Base-by-base conservation (phyloP, 371 early-diverging fungal genomes). In the Syncephalastrum monosporum region DNA sequence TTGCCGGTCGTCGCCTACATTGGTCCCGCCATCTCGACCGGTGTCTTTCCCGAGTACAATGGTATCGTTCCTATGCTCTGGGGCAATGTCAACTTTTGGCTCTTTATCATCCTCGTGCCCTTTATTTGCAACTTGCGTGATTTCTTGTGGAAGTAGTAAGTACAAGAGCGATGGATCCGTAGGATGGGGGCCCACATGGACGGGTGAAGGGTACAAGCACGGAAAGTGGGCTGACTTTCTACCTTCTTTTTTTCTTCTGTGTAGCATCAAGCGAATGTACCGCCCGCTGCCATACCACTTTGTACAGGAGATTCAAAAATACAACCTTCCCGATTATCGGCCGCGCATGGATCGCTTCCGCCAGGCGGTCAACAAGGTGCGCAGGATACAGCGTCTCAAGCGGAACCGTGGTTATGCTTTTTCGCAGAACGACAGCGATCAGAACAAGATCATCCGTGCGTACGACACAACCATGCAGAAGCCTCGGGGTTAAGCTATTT, bases 301-400 rank as follows among this genome's bases (percentile, higher is more conserved):
- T 63, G 89, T 96, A 46, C 98, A 98, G 74, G 98, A 98, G 73
- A 96, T 98, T 53, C 95, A 96, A 74, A 96, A 97, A 72, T 92
- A 85, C 84, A 94, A 96, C 77, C 90, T 97, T 46, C 97, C 96
- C 14, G 98, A 97, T 65, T 93, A 94, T 69, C 85, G 96, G 46
- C 97, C 98, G 21, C 82, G 96, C 29, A 92, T 94, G 94, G 96
- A 97, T 69, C 84, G 93, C 55, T 98, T 98, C 90, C 85, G 92
- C 48, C 95, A 94, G 73, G 96, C 97, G 2, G 96, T 97, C 12
- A 91, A 94, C 80, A 97, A 96, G 75, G 96, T 93, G 12, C 89
- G 97, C 24, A 84, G 88, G 67, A 90, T 93, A 45, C 98, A 98
- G 71, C 83, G 97, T 16, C 73, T 95, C 19, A 95, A 93, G 68